Percentiles rank a stretch among this genome's conserved stretches.
Conservation (phyloP, 208 protist species). For the Blechomonas ayalai region DNA sequence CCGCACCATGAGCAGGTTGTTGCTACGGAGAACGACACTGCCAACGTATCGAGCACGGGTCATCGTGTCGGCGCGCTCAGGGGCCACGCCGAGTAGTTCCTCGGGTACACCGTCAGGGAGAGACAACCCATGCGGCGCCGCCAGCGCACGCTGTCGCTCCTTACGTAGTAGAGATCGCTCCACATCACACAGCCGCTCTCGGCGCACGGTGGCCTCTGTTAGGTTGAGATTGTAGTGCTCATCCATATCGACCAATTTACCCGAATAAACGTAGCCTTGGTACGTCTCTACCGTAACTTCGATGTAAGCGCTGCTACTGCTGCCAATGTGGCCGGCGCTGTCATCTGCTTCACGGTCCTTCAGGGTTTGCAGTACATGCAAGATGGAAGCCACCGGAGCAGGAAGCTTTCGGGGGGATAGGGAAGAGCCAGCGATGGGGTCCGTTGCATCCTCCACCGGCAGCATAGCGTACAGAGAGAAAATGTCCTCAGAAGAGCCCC, state of each 20-base stretch:
- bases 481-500: too few relatives aligned
- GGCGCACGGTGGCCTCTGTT: constrained; percentile 39
- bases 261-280: constrained; percentile 78
- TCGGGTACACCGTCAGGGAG: not conserved
- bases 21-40: constrained; percentile 62
- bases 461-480: too few relatives aligned
- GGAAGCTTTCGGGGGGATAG: too few relatives aligned
- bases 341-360: not conserved
- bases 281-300: constrained; percentile 77
- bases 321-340: constrained; percentile 2
- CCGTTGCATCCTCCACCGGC: too few relatives aligned
- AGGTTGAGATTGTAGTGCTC: constrained; percentile 72
- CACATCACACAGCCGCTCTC: constrained; percentile 55
- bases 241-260: constrained; percentile 53
- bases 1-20: constrained; percentile 57
- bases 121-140: not conserved
- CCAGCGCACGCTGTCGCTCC: constrained; percentile 6
- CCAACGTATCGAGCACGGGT: constrained; percentile 60
- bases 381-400: constrained; percentile 3
- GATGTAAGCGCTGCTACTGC: constrained; percentile 6
- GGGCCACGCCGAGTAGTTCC: constrained; percentile 3
- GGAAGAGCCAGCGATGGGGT: too few relatives aligned
- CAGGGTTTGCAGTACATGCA: not conserved
- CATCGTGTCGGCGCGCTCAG: constrained; percentile 20
- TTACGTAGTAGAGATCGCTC: constrained; percentile 24